These are phyloP conservation scores for Hanseniaspora gamundiae DNA, from an alignment of 1,139 yeast species.

Conservation along the genomic window DNA sequence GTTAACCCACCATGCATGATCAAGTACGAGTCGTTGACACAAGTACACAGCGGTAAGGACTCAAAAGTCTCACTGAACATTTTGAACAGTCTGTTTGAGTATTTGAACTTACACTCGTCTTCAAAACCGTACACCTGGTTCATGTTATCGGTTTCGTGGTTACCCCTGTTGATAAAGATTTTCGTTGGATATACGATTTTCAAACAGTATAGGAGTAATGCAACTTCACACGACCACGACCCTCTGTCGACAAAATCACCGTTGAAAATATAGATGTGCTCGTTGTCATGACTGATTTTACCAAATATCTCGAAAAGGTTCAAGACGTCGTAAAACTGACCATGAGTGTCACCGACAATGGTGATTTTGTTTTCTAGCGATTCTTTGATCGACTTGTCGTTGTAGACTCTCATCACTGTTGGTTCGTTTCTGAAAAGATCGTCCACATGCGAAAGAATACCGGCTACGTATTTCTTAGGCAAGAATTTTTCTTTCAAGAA, in stretches of 20 bases:
- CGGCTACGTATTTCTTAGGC: constrained; percentile 75
- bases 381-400: constrained; percentile 22
- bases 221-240: constrained; percentile 96
- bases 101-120: constrained; percentile 89
- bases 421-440: constrained; percentile 53
- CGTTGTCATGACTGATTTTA: constrained; percentile 35
- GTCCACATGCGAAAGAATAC: constrained; percentile 65
- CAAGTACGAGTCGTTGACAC: constrained; percentile 63
- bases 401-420: constrained; percentile 59
- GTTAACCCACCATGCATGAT: constrained; percentile 96
- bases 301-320: constrained; percentile 72
- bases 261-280: constrained; percentile 73
- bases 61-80: constrained; percentile 83
- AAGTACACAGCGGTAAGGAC: constrained; percentile 73
- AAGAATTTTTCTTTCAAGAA: constrained; percentile 65
- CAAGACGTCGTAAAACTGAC: constrained; percentile 83
- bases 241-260: constrained; percentile 99
- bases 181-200: constrained; percentile 68
- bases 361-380: constrained; percentile 35
- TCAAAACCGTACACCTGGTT: constrained; percentile 93
- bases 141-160: constrained; percentile 96
- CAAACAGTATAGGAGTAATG: constrained; percentile 64
- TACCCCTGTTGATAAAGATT: constrained; percentile 78
- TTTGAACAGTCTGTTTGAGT: constrained; percentile 69
- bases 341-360: constrained; percentile 96